These are phyloP conservation scores for Diplodia corticola DNA, from an alignment of 2,329 filamentous ascomycete species.

Conservation along the genomic window DNA sequence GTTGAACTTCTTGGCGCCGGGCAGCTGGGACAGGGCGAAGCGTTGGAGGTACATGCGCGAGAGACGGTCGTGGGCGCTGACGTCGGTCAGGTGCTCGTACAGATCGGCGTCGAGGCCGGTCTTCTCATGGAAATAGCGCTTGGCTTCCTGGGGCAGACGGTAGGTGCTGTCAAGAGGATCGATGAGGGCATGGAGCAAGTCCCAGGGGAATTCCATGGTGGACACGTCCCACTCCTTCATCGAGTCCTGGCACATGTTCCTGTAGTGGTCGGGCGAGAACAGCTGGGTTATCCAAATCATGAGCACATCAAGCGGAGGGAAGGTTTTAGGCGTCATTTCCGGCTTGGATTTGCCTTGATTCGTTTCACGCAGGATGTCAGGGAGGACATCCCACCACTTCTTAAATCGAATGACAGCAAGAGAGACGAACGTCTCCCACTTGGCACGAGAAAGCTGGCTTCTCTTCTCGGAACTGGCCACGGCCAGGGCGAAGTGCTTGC, in stretches of 20 bases:
- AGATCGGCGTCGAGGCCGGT: slow-evolving; percentile 15
- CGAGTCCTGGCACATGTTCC: slow-evolving; percentile 12
- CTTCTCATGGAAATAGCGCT: slow-evolving; percentile 11
- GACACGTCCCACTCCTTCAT: slow-evolving; percentile 16
- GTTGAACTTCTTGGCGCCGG: slow-evolving; percentile 7
- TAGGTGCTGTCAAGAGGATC: slow-evolving; percentile 16
- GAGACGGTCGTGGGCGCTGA: slow-evolving; percentile 11
- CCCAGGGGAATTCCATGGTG: slow-evolving; percentile 19
- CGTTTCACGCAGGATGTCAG: slow-evolving; percentile 15
- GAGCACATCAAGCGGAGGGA: slow-evolving; percentile 20
- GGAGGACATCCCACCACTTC: slow-evolving; percentile 16
- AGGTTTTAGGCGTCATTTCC: slow-evolving; percentile 1
- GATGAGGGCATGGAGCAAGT: slow-evolving; percentile 1
- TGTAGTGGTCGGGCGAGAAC: slow-evolving; percentile 15
- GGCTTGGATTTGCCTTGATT: background rate
- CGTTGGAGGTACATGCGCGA: slow-evolving; percentile 12
- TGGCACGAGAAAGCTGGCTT: background rate
- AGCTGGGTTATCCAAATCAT: slow-evolving; percentile 23
- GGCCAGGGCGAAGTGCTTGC: background rate
- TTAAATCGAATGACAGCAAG: slow-evolving; percentile 21
- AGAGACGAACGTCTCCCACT: slow-evolving; percentile 19
- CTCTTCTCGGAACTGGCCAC: slow-evolving; percentile 3
- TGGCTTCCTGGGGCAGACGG: background rate
- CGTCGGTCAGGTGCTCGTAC: background rate
- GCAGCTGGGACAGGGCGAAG: slow-evolving; percentile 12